phyloP scores from a whole-genome alignment of 2,329 filamentous ascomycete species.

The Hymenoscyphus fructigenus region DNA sequence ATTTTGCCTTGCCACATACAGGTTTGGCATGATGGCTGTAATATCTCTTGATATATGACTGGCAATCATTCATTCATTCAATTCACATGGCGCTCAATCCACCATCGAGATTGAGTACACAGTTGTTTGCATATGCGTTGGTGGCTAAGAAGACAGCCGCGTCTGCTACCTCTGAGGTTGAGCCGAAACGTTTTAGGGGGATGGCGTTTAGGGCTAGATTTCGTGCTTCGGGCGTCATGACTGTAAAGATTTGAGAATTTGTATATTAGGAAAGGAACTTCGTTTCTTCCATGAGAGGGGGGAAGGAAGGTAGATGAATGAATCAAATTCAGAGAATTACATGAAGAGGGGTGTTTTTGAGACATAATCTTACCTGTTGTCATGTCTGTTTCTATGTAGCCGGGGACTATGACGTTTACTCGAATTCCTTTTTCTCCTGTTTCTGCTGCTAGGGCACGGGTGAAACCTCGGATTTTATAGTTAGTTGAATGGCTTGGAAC shows the following conservation, averaged over 20 bases:
- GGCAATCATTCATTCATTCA: slow-evolving; percentile 34
- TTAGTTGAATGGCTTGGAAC: background rate
- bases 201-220: slow-evolving; percentile 50
- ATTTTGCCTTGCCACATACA: background rate
- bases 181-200: slow-evolving; percentile 66
- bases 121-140: slow-evolving; percentile 85
- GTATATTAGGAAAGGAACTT: slow-evolving; percentile 36
- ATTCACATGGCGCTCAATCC: slow-evolving; percentile 69
- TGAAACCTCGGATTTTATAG: slow-evolving; percentile 53
- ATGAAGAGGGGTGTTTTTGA: background rate
- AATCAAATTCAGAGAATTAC: too few species aligned
- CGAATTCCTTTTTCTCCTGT: slow-evolving; percentile 61
- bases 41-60: background rate
- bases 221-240: slow-evolving; percentile 42
- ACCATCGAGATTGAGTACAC: slow-evolving; percentile 81
- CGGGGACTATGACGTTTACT: slow-evolving; percentile 78
- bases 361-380: slow-evolving; percentile 56
- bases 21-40: background rate
- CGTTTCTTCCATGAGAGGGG: slow-evolving; percentile 27
- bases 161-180: slow-evolving; percentile 72
- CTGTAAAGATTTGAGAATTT: slow-evolving; percentile 37
- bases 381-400: slow-evolving; percentile 82
- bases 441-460: slow-evolving; percentile 64
- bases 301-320: slow-evolving; percentile 1
- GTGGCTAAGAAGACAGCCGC: slow-evolving; percentile 74